Evolutionary conservation across 768 basidiomycete species (phyloP).

Genomic region (Cytidiella melzeri): DNA sequence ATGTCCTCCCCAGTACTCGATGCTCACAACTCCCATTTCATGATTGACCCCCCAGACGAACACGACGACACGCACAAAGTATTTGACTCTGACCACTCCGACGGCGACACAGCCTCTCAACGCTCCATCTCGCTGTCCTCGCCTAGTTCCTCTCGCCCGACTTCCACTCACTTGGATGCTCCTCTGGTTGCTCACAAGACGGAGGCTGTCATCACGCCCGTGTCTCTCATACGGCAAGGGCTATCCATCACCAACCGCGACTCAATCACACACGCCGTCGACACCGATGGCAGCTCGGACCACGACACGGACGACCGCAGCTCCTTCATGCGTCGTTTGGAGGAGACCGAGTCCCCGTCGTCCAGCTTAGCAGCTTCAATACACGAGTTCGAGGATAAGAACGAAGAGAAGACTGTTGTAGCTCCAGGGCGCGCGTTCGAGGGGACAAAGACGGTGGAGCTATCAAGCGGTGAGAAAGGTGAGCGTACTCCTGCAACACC

Average conservation of each 20-base stretch:
- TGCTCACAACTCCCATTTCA: background rate
- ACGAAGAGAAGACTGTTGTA: slow-evolving; percentile 1
- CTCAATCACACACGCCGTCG: slow-evolving; percentile 24
- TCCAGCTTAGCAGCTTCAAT: slow-evolving; percentile 48
- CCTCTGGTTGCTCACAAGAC: slow-evolving; percentile 13
- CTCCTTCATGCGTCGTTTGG: slow-evolving; percentile 38
- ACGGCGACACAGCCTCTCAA: slow-evolving; percentile 75
- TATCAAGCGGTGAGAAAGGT: background rate
- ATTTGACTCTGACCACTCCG: slow-evolving; percentile 21
- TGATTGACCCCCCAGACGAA: background rate
- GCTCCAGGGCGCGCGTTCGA: background rate
- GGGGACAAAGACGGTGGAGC: background rate
- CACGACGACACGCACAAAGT: slow-evolving; percentile 11
- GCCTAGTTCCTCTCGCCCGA: slow-evolving; percentile 46
- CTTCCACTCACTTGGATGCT: slow-evolving; percentile 5
- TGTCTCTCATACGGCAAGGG: slow-evolving; percentile 18
- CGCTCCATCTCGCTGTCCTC: slow-evolving; percentile 73
- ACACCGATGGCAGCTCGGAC: slow-evolving; percentile 46
- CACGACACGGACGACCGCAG: slow-evolving; percentile 45
- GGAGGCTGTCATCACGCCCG: slow-evolving; percentile 14
- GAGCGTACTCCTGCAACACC: slow-evolving; percentile 2
- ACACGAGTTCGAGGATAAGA: slow-evolving; percentile 23
- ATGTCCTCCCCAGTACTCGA: background rate
- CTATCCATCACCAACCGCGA: slow-evolving; percentile 13
- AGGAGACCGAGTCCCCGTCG: slow-evolving; percentile 40